Evolutionary conservation across 805 yeast species (phyloP).

Genomic region (Candida nitratophila): DNA sequence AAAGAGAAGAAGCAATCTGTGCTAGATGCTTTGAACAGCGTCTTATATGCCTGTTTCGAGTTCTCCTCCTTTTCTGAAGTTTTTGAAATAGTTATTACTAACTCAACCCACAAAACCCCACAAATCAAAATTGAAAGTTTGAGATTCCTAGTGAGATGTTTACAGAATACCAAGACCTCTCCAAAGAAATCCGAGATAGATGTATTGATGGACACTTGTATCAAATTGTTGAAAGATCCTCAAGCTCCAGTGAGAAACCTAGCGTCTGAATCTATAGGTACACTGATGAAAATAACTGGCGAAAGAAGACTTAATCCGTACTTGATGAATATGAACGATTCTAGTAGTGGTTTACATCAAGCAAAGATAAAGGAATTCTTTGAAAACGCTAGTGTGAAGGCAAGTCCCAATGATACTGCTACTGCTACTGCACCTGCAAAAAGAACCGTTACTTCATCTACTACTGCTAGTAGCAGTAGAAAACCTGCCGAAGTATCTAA

Average conservation of each 20-base stretch:
- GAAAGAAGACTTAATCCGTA: slow-evolving; percentile 54
- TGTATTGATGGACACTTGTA: slow-evolving; percentile 44
- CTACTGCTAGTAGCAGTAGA: slow-evolving; percentile 7
- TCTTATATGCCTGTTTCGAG: slow-evolving; percentile 58
- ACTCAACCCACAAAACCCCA: slow-evolving; percentile 74
- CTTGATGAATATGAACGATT: slow-evolving; percentile 57
- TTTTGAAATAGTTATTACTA: slow-evolving; percentile 50
- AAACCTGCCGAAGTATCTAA: slow-evolving; percentile 8
- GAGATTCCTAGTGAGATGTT: slow-evolving; percentile 55
- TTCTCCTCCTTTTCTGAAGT: slow-evolving; percentile 46
- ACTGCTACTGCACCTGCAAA: slow-evolving; percentile 1
- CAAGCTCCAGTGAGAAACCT: slow-evolving; percentile 77
- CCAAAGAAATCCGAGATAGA: slow-evolving; percentile 54
- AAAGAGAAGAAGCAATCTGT: slow-evolving; percentile 84
- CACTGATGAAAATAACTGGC: slow-evolving; percentile 77
- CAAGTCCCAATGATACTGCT: not conserved
- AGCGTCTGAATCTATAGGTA: slow-evolving; percentile 73
- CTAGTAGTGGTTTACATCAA: slow-evolving; percentile 39
- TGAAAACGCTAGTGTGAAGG: slow-evolving; percentile 47
- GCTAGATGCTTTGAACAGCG: slow-evolving; percentile 57
- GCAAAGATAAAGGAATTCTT: slow-evolving; percentile 57
- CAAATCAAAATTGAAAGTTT: slow-evolving; percentile 70
- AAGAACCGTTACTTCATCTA: slow-evolving; percentile 3
- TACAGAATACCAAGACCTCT: slow-evolving; percentile 38
- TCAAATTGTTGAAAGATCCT: slow-evolving; percentile 70